A percentile compares a stretch with the other conserved stretches of the same genome.
Conservation (phyloP, 2,329 filamentous ascomycete species). For the Fusarium sambucinum region DNA sequence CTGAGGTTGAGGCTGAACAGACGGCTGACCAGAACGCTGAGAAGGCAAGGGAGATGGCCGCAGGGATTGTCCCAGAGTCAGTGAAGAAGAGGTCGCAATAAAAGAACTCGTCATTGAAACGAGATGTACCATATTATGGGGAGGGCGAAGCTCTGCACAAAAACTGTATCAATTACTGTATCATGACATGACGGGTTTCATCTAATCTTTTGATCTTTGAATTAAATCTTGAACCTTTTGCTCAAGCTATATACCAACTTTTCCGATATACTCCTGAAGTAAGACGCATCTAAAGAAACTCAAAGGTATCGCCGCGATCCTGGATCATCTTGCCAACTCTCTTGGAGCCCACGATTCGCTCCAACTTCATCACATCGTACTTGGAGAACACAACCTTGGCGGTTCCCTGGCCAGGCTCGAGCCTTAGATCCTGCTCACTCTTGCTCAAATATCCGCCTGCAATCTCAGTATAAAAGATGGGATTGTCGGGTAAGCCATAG, state of each 20-base stretch:
- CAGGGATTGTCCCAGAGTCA: conserved; percentile 47
- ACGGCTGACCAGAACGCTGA: conserved; percentile 49
- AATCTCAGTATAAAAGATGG: conserved; percentile 82
- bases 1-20: conserved; percentile 30
- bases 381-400: conserved; percentile 80
- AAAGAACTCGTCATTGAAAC: conserved; percentile 37
- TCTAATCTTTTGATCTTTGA: conserved; percentile 17
- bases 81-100: conserved; percentile 42
- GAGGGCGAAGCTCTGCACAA: conserved; percentile 47
- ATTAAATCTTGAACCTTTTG: conserved; percentile 4
- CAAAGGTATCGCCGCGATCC: conserved; percentile 91
- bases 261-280: conserved; percentile 18
- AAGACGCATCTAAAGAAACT: conserved; percentile 76
- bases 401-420: conserved; percentile 69
- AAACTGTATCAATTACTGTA: conserved; percentile 48
- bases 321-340: conserved; percentile 86
- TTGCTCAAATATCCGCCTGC: conserved; percentile 74
- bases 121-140: conserved; percentile 42
- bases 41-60: conserved; percentile 51
- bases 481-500: conserved; percentile 92
- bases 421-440: conserved; percentile 67
- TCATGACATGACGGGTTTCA: conserved; percentile 36
- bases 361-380: conserved; percentile 89
- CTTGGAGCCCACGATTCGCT: conserved; percentile 86
- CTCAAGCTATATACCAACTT: conserved; percentile 7